Evolutionary conservation across 176 grass and related monocot genomes (phyloP).

Genomic region (Olyra latifolia): DNA sequence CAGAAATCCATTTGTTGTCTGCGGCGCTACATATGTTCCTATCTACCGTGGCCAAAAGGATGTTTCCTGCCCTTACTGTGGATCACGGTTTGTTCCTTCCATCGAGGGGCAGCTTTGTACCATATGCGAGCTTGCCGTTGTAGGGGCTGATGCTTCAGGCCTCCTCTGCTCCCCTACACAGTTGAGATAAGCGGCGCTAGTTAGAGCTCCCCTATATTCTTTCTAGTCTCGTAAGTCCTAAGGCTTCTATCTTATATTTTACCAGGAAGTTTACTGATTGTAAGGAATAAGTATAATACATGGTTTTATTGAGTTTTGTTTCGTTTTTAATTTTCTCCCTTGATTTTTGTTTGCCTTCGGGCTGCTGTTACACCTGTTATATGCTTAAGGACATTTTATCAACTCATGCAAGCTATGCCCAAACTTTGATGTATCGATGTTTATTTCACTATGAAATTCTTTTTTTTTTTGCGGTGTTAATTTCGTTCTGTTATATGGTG

Average conservation of each 20-base stretch:
- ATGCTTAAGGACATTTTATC: conserved; percentile 43
- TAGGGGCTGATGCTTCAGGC: conserved; percentile 85
- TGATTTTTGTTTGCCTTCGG: conserved; percentile 45
- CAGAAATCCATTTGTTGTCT: conserved; percentile 95
- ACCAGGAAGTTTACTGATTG: conserved; percentile 47
- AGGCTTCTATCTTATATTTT: conserved; percentile 42
- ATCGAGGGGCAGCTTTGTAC: conserved; percentile 86
- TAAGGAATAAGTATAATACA: conserved; percentile 75
- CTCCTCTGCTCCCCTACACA: conserved; percentile 89
- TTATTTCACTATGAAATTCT: not conserved
- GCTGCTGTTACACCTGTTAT: conserved; percentile 37
- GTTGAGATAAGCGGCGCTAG: conserved; percentile 60
- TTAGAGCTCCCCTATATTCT: conserved; percentile 49
- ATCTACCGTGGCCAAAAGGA: conserved; percentile 98
- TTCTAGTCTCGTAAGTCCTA: conserved; percentile 39
- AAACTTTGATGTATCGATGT: conserved; percentile 12
- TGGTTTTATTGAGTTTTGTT: conserved; percentile 46
- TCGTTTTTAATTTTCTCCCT: not conserved
- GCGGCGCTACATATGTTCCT: conserved; percentile 75
- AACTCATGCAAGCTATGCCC: not conserved
- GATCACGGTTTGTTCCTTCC: conserved; percentile 59
- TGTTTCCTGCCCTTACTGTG: conserved; percentile 85
- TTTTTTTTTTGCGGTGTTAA: not conserved
- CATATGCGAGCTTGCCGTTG: conserved; percentile 76
- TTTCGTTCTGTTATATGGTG: not conserved